These are phyloP conservation scores for Penicillium sp. DNA, from an alignment of 2,329 filamentous ascomycete genomes.

Conservation along the genomic window DNA sequence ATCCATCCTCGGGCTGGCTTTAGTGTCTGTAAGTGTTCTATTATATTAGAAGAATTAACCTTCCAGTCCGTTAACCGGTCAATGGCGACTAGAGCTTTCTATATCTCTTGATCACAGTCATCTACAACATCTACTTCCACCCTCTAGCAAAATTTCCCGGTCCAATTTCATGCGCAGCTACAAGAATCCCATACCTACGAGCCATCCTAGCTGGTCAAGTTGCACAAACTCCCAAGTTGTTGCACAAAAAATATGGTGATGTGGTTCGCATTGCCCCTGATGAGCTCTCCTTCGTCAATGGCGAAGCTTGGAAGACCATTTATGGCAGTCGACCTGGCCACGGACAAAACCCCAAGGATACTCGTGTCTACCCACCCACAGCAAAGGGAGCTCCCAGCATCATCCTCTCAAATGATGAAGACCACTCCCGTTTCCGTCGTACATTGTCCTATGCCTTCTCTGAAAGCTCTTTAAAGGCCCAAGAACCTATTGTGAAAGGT, in stretches of 20 bases:
- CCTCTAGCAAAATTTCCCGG: constrained; percentile 14
- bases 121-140: constrained; percentile 17
- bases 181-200: constrained; percentile 1
- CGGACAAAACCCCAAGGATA: constrained; percentile 15
- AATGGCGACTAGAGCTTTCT: not conserved
- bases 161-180: constrained; percentile 1
- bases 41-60: no score
- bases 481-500: constrained; percentile 22
- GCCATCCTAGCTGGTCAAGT: constrained; percentile 16
- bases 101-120: not conserved
- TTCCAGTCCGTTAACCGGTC: no score
- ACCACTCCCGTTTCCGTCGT: constrained; percentile 18
- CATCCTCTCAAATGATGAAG: constrained; percentile 11
- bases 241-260: constrained; percentile 30
- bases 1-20: no score
- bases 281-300: constrained; percentile 25
- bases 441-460: constrained; percentile 29
- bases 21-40: no score
- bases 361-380: constrained; percentile 16
- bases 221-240: constrained; percentile 20
- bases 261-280: constrained; percentile 28
- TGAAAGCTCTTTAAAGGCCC: constrained; percentile 25
- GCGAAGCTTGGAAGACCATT: constrained; percentile 32
- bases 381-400: constrained; percentile 15
- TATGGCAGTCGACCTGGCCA: constrained; percentile 22